These are phyloP conservation scores for Pseudoscleropodium purum DNA, from an alignment of 225 moss, liverwort and hornwort species.

Conservation along the genomic window DNA sequence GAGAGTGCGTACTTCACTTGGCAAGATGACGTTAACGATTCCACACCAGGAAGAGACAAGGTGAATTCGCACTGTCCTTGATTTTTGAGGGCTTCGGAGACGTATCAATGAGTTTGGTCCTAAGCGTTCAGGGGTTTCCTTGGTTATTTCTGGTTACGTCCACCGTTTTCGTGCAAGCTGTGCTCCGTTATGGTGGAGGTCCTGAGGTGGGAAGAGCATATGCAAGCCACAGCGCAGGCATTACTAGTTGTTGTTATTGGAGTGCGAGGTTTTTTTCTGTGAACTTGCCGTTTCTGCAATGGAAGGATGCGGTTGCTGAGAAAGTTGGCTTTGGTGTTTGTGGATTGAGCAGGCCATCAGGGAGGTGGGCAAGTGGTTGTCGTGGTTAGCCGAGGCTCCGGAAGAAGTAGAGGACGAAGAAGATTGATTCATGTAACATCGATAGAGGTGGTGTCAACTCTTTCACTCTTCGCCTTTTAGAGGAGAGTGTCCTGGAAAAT, in stretches of 20 bases:
- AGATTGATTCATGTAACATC: conserved; percentile 28
- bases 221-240: neutral
- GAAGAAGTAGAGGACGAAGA: conserved; percentile 85
- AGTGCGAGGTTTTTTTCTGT: neutral
- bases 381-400: conserved; percentile 58
- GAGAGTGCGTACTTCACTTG: conserved; percentile 67
- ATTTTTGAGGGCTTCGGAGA: neutral
- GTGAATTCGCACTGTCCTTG: conserved; percentile 11
- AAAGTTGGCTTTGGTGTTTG: neutral
- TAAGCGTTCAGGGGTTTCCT: neutral
- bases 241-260: neutral
- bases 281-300: neutral
- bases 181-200: neutral
- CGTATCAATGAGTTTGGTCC: neutral
- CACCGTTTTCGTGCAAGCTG: neutral
- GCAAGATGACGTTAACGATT: conserved; percentile 84
- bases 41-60: conserved; percentile 98
- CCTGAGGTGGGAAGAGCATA: neutral
- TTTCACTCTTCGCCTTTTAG: conserved; percentile 55
- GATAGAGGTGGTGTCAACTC: conserved; percentile 24
- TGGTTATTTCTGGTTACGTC: neutral
- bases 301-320: neutral
- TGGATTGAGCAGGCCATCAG: conserved; percentile 62
- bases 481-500: conserved; percentile 80
- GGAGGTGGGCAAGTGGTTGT: conserved; percentile 68